Evolutionary conservation across 148 eudicot genomes (phyloP), one percentile per base, ranked within the genome.

Genomic region (Talinum fruticosum): DNA sequence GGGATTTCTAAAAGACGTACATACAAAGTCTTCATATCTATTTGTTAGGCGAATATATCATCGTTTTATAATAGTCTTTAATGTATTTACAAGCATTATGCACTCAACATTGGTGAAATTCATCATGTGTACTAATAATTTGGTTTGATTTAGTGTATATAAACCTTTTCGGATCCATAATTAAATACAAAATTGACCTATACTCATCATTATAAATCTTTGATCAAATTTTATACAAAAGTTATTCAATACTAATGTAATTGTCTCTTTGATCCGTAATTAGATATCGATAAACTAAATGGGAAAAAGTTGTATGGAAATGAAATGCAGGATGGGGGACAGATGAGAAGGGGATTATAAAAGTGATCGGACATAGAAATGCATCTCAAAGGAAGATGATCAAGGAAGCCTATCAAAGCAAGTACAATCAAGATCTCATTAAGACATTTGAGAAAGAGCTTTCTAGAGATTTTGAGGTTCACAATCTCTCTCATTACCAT

Each of bases 301-400:
- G 12, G 30, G 32, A 16, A 28, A 13, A 24, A 29, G 18, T 10
- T 10, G 5, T 41, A 41, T n/a, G 24, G 53, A 41, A 36, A 24
- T 8, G 66, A 28, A 62, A 62, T 62, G 33, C 66, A 62, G 66
- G 66, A 62, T 62, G 66, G 66, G 66, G 66, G 28, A 62, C 66
- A 28, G 66, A 62, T 13, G 66, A 62, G 15, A 33, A 8, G 14
- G 66, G 66, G 66, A 62, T 62, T 12, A 62, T 62, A 62, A 12
- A 62, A 62, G 33, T 62, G 3, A 62, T 62, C 2, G 66, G 66
- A 18, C 66, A 62, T 28, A 62, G 66, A 26, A 62, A 62, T 62
- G 66, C 66, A 8, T 33, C 16, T 0, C 66, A 62, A 28, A 62
- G 66, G 33, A 62, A 62, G 66, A 26, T 62, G 66, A 62, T 62